A percentile compares a stretch with the other conserved stretches of the same genome.
Evolutionary conservation across 306 rosid species (phyloP).

Genomic region (Mucuna pruriens): DNA sequence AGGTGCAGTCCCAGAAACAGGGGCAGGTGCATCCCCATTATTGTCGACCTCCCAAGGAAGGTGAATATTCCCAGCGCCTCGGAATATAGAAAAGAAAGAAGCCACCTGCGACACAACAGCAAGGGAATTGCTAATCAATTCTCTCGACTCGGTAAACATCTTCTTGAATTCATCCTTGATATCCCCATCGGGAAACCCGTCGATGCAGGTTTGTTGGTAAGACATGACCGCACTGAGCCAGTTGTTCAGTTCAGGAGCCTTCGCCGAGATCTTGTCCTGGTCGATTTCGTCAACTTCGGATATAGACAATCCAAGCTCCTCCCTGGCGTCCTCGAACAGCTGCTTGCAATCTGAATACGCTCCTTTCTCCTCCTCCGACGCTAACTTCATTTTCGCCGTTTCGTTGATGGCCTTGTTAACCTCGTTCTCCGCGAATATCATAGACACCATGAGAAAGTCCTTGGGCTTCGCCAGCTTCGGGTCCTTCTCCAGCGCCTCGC

Average conservation of each 20-base stretch:
- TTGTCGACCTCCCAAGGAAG: slow-evolving; percentile 35
- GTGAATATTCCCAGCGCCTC: slow-evolving; percentile 39
- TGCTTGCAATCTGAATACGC: slow-evolving; percentile 67
- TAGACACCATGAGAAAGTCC: slow-evolving; percentile 51
- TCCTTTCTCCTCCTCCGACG: slow-evolving; percentile 43
- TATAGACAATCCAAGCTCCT: slow-evolving; percentile 52
- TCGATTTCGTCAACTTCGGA: neutral
- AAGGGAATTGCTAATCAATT: slow-evolving; percentile 72
- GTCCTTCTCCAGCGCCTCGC: slow-evolving; percentile 5
- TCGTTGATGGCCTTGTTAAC: slow-evolving; percentile 47
- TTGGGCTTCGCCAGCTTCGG: slow-evolving; percentile 39
- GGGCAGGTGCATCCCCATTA: neutral
- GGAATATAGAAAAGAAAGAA: slow-evolving; percentile 41
- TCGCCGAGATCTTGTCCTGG: neutral
- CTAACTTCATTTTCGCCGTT: slow-evolving; percentile 28
- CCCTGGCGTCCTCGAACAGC: slow-evolving; percentile 52
- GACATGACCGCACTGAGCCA: slow-evolving; percentile 86
- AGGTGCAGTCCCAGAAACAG: neutral
- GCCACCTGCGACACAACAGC: slow-evolving; percentile 55
- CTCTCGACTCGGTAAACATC: slow-evolving; percentile 38
- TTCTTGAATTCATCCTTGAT: slow-evolving; percentile 46
- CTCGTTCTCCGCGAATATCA: slow-evolving; percentile 48
- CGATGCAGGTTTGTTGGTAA: slow-evolving; percentile 75
- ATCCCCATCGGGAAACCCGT: slow-evolving; percentile 70
- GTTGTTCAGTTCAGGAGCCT: slow-evolving; percentile 56